phyloP scores from a whole-genome alignment of 78 protist genomes.

The Protostelium mycophagum region DNA sequence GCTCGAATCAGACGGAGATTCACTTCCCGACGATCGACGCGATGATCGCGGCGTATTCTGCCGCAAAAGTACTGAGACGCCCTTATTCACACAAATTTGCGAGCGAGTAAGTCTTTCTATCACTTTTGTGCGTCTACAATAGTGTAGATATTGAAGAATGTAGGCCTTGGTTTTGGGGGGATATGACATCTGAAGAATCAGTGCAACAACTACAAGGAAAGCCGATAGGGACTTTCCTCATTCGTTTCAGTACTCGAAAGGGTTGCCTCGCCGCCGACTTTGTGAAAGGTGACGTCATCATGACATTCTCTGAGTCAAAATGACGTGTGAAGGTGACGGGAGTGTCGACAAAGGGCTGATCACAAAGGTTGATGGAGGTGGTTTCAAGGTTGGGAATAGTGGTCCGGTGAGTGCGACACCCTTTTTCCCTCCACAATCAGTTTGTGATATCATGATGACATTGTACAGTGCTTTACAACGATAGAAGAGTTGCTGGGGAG shows the following conservation, averaged over 20 bases:
- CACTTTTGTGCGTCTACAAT: not conserved
- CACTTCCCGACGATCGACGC: not conserved
- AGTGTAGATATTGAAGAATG: not conserved
- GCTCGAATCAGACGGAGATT: not conserved
- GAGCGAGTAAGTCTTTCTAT: not conserved
- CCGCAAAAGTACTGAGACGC: not conserved
- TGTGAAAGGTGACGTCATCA: too few species aligned
- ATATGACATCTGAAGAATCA: not conserved
- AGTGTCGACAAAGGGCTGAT: not conserved
- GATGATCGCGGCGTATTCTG: not conserved
- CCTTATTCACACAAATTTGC: not conserved
- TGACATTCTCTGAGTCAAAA: too few species aligned
- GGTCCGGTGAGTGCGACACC: not conserved
- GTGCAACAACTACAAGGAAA: not conserved
- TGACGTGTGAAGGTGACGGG: not conserved
- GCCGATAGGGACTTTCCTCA: not conserved
- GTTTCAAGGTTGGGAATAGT: not conserved
- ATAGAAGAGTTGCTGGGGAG: not conserved
- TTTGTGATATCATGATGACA: too few species aligned
- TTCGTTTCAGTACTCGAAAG: not conserved
- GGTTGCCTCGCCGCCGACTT: not conserved
- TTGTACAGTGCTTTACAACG: not conserved
- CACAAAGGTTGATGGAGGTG: not conserved
- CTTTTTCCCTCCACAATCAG: not conserved
- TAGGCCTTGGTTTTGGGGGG: not conserved